These are phyloP conservation scores for Lantana camara DNA, from an alignment of 257 asterid genomes.

Conservation along the genomic window DNA sequence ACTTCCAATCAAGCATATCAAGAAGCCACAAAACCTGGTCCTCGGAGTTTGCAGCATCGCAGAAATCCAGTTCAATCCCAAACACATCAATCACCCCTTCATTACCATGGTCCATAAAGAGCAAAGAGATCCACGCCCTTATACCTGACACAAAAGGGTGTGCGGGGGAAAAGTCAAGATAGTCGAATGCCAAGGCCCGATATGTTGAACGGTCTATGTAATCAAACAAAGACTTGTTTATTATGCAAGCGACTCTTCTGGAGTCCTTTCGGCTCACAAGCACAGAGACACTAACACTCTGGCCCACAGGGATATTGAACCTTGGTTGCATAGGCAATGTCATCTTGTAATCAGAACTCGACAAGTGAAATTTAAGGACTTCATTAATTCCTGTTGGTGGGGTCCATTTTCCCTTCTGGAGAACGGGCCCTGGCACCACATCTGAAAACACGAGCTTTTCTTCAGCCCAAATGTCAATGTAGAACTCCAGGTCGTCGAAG, in stretches of 20 bases:
- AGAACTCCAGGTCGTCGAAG: constrained; percentile 84
- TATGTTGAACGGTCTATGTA: constrained; percentile 86
- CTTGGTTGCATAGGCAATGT: constrained; percentile 78
- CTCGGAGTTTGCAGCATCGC: constrained; percentile 83
- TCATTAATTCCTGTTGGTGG: constrained; percentile 82
- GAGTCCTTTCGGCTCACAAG: constrained; percentile 76
- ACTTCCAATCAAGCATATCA: constrained; percentile 99
- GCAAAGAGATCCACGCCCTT: constrained; percentile 97
- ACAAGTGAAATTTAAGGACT: constrained; percentile 70
- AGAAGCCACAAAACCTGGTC: constrained; percentile 88
- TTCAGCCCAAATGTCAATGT: constrained; percentile 89
- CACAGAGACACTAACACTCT: constrained; percentile 79
- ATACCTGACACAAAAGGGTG: constrained; percentile 82
- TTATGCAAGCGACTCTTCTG: constrained; percentile 73
- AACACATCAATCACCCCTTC: constrained; percentile 83
- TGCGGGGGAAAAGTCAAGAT: constrained; percentile 88
- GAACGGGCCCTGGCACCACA: constrained; percentile 81
- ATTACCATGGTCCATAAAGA: constrained; percentile 73
- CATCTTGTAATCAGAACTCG: constrained; percentile 87
- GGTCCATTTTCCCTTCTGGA: constrained; percentile 60
- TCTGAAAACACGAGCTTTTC: constrained; percentile 72
- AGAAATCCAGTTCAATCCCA: constrained; percentile 93
- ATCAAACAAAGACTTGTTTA: constrained; percentile 77
- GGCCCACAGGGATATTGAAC: constrained; percentile 73
- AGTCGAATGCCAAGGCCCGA: constrained; percentile 90